Evolutionary conservation across 441 rosid genomes (phyloP).

Genomic region (Brassica hybrid): DNA sequence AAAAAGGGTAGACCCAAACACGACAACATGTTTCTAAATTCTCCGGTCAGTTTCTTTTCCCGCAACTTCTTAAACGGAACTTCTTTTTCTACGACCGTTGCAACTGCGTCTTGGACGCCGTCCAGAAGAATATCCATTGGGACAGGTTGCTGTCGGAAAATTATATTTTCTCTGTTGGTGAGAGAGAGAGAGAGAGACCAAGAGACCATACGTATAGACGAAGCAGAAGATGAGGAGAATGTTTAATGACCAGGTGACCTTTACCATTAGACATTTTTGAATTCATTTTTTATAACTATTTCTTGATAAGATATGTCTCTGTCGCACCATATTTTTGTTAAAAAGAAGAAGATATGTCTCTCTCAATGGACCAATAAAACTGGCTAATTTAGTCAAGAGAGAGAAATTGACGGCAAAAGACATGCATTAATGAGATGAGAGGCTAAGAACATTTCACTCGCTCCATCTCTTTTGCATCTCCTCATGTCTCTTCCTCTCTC

Average conservation of each 20-base stretch:
- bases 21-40: constrained; percentile 17
- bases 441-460: constrained; percentile 41
- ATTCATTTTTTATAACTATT: background rate
- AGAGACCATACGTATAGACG: background rate
- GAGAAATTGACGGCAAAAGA: constrained; percentile 31
- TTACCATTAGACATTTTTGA: background rate
- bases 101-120: constrained; percentile 14
- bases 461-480: constrained; percentile 45
- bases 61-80: constrained; percentile 1
- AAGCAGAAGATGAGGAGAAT: constrained; percentile 18
- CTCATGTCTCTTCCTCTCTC: constrained; percentile 32
- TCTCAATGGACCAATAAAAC: constrained; percentile 30
- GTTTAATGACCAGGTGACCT: constrained; percentile 26
- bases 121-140: constrained; percentile 9
- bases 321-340: background rate
- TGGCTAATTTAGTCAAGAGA: constrained; percentile 33
- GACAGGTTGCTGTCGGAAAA: background rate
- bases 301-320: background rate
- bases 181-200: background rate
- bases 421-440: constrained; percentile 29
- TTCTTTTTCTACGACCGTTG: constrained; percentile 7
- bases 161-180: background rate
- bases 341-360: constrained; percentile 8
- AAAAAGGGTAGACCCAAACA: background rate
- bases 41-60: background rate